Conservation (phyloP, 345 rosid genomes). For the Boechera stricta region DNA sequence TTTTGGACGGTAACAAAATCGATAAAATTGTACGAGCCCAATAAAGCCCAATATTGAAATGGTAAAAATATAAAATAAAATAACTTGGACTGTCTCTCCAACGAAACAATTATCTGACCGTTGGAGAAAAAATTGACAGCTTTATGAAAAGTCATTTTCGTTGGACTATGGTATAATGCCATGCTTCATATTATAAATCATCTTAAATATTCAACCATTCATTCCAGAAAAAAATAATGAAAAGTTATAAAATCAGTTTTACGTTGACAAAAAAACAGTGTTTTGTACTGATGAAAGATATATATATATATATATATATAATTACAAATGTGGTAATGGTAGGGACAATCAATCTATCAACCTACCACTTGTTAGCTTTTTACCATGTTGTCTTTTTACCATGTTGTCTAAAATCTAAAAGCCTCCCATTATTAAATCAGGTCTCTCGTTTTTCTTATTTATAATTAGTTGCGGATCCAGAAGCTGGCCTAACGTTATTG, state of each 20-base stretch:
- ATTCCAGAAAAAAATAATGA: slow-evolving; percentile 2
- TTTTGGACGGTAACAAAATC: slow-evolving; percentile 23
- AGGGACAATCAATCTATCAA: neutral
- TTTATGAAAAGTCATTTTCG: slow-evolving; percentile 19
- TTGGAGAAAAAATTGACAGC: slow-evolving; percentile 37
- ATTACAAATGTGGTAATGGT: neutral
- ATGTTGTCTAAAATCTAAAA: neutral
- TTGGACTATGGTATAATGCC: no score
- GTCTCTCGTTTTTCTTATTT: neutral
- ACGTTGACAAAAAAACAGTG: neutral
- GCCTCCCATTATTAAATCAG: neutral
- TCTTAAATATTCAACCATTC: neutral
- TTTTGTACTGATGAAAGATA: neutral
- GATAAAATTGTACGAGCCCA: slow-evolving; percentile 6
- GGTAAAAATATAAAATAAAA: neutral
- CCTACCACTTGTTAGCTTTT: neutral
- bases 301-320: neutral
- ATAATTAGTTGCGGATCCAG: neutral
- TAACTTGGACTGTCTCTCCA: neutral
- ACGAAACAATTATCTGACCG: slow-evolving; percentile 25
- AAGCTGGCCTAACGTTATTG: no score
- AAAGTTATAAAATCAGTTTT: neutral
- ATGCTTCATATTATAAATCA: neutral
- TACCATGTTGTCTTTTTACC: slow-evolving; percentile 10
- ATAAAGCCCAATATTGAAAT: slow-evolving; percentile 27